These are phyloP conservation scores for Cicer bijugum DNA, from an alignment of 306 rosid genomes.

Conservation along the genomic window DNA sequence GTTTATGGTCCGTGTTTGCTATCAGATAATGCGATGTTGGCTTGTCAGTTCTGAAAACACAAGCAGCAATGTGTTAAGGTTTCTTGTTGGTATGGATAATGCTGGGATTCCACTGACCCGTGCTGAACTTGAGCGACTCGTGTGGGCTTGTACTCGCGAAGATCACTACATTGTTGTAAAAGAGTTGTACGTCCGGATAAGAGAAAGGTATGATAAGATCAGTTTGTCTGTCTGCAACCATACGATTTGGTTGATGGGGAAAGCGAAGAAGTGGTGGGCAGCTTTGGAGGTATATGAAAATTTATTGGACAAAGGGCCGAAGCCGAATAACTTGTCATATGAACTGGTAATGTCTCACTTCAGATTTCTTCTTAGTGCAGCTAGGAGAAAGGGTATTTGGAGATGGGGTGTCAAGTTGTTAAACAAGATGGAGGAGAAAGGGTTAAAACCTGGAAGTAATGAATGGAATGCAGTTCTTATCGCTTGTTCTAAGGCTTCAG, in stretches of 20 bases:
- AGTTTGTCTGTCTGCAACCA: constrained; percentile 90
- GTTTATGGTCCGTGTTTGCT: constrained; percentile 75
- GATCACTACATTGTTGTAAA: constrained; percentile 74
- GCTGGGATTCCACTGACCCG: constrained; percentile 64
- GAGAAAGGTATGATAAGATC: constrained; percentile 64
- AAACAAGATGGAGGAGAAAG: constrained; percentile 97
- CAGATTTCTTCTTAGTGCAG: constrained; percentile 79
- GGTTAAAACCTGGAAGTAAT: constrained; percentile 81
- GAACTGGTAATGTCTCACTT: constrained; percentile 84
- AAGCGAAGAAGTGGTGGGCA: constrained; percentile 97
- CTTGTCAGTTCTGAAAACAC: constrained; percentile 62
- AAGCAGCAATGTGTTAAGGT: constrained; percentile 64
- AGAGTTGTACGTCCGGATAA: constrained; percentile 75
- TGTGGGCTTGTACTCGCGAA: constrained; percentile 94
- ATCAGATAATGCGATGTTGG: constrained; percentile 93
- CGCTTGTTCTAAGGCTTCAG: constrained; percentile 93
- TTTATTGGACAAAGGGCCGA: constrained; percentile 89
- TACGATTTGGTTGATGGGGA: constrained; percentile 92
- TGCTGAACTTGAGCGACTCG: constrained; percentile 71
- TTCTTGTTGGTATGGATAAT: constrained; percentile 71
- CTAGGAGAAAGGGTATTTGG: constrained; percentile 78
- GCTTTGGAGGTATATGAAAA: constrained; percentile 93
- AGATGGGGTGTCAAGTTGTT: constrained; percentile 90
- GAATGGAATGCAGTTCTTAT: constrained; percentile 94
- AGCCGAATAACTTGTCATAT: constrained; percentile 82